A percentile compares a stretch with the other conserved stretches of the same genome.
Conservation (phyloP, 1,284 basidiomycete species). For the Rhizopogon parksii region DNA sequence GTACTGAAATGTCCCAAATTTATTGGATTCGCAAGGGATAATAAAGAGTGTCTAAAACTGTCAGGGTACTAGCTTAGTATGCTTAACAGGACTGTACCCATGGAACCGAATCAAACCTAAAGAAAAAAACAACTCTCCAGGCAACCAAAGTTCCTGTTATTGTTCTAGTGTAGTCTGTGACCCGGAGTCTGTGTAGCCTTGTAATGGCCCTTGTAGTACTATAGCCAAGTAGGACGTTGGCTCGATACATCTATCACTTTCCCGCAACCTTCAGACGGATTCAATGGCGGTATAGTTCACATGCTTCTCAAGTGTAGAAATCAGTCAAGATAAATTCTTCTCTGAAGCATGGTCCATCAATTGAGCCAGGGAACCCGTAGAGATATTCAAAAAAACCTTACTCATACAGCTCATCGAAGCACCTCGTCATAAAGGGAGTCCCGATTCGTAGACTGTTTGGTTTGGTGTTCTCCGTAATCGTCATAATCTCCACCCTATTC, state of each 20-base stretch:
- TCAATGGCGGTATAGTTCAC: background rate
- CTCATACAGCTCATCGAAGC: slow-evolving; percentile 42
- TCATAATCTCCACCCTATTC: background rate
- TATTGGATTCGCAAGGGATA: background rate
- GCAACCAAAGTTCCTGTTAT: slow-evolving; percentile 43
- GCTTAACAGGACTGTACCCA: slow-evolving; percentile 36
- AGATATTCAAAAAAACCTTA: slow-evolving; percentile 32
- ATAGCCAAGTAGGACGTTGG: slow-evolving; percentile 46
- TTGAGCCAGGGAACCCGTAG: background rate
- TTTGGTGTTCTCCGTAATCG: too few relatives aligned
- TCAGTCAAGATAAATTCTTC: background rate
- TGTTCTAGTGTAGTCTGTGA: too few relatives aligned
- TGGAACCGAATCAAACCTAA: slow-evolving; percentile 41
- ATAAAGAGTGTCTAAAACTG: background rate
- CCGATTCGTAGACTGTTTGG: slow-evolving; percentile 24
- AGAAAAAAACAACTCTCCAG: slow-evolving; percentile 27
- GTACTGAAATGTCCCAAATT: background rate
- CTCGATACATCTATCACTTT: slow-evolving; percentile 53
- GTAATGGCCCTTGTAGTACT: slow-evolving; percentile 14
- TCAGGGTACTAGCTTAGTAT: background rate
- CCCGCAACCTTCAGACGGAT: slow-evolving; percentile 45
- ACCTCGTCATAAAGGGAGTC: slow-evolving; percentile 38
- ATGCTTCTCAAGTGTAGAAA: background rate
- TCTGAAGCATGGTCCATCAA: background rate
- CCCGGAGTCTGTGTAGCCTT: too few relatives aligned